Evolutionary conservation across 2,329 filamentous ascomycete species (phyloP).

Genomic region (Epichloe scottii): DNA sequence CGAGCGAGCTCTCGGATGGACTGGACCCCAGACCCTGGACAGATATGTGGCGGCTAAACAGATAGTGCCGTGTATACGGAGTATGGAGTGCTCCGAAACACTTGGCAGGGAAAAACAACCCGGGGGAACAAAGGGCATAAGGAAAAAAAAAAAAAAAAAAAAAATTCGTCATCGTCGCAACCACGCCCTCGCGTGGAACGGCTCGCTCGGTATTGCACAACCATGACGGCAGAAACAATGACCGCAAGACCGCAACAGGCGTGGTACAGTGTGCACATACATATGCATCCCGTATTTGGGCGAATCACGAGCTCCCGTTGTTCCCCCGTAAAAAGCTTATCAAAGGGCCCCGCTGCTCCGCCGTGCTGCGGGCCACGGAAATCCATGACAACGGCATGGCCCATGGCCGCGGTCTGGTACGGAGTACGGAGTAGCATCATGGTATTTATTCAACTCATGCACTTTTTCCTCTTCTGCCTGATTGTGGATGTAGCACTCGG

Average conservation of each 20-base stretch:
- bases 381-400: not conserved
- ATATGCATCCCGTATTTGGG: not conserved
- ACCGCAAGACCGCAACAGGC: no score
- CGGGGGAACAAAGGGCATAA: not conserved
- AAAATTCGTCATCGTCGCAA: not conserved
- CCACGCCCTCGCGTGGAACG: not conserved
- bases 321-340: constrained; percentile 3
- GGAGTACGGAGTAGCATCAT: no score
- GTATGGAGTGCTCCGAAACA: no score
- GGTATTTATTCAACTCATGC: no score
- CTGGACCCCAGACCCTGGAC: not conserved
- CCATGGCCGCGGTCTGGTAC: not conserved
- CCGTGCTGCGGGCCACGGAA: not conserved
- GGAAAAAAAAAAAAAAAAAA: not conserved
- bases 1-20: not conserved
- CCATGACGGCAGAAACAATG: no score
- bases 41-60: not conserved
- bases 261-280: not conserved
- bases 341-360: not conserved
- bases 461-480: not conserved
- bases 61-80: not conserved
- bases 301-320: constrained; percentile 1
- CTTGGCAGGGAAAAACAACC: not conserved
- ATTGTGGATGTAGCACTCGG: not conserved
- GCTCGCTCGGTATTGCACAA: no score